phyloP scores from a whole-genome alignment of 306 rosid genomes.

The Fragaria ananassa region DNA sequence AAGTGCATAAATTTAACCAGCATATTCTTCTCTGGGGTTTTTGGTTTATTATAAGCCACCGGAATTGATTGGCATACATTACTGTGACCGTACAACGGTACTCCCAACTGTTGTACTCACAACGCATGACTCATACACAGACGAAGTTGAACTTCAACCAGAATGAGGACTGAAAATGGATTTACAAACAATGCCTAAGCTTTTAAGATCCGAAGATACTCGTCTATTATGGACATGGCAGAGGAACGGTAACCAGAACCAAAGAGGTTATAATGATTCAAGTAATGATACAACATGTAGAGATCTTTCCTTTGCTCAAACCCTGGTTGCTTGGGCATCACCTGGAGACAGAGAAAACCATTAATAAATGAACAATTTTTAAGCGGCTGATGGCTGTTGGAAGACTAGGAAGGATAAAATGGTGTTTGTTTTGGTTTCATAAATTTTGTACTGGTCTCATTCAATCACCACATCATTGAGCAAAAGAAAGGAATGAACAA shows the following conservation, averaged over 20 bases:
- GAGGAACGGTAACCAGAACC: slow-evolving; percentile 89
- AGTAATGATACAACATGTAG: slow-evolving; percentile 81
- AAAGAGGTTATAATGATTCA: slow-evolving; percentile 91
- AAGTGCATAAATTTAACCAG: no score
- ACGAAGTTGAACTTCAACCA: background rate
- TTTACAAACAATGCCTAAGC: slow-evolving; percentile 34
- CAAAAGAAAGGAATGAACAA: background rate
- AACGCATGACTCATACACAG: background rate
- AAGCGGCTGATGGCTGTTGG: background rate
- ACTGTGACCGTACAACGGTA: no score
- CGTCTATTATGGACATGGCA: slow-evolving; percentile 81
- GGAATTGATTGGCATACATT: no score
- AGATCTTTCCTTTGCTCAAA: slow-evolving; percentile 85
- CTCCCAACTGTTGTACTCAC: no score
- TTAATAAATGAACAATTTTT: background rate
- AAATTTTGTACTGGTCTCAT: background rate
- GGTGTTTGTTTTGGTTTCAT: background rate
- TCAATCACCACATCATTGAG: background rate
- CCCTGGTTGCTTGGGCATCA: slow-evolving; percentile 86
- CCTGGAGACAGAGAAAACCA: slow-evolving; percentile 38
- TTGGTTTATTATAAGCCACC: no score
- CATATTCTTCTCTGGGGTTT: no score
- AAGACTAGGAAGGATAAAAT: background rate
- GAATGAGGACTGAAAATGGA: background rate
- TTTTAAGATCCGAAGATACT: slow-evolving; percentile 57